Base-by-base conservation (phyloP, 139 green algal genomes). In the Tetraselmis chui region DNA sequence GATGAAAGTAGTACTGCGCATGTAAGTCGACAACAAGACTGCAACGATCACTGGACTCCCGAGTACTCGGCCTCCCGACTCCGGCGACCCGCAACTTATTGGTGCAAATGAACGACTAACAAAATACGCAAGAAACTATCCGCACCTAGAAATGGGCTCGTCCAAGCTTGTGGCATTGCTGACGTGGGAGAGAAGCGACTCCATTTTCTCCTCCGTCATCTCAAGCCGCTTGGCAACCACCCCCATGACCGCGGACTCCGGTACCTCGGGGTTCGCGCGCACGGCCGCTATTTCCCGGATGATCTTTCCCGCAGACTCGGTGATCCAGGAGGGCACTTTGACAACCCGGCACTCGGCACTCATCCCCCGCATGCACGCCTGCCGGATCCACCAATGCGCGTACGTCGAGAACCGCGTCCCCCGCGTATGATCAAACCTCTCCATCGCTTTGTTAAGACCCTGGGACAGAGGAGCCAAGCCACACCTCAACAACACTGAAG, bases 381-480 rank as follows among this genome's bases (percentile, higher is more conserved):
- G 96, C 1, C 94, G 86, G 84, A 99, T 98, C 96, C 96, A 99
- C 96, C 95, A 99, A 82, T 98, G 92, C 18, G 93, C 96, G 84
- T 99, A 99, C 1, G 96, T 99, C 31, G 90, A 95, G 84, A 99
- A 97, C 84, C 97, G 96, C 91, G 96, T 98, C 30, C 96, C 96
- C 76, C 93, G 93, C 78, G 75, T 79, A 5, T 88, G 80, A 78
- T 99, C 95, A 88, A 98, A 99, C 89, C 93, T 67, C 11, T 67
- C 5, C 45, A 67, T 67, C 45, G 45, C 45, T 29, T 90, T 97
- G 83, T 98, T 94, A 32, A 98, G 89, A 75, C 92, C 93, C 29
- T 85, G 83, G 30, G 92, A 74, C 30, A 99, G 90, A 11, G 96
- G 96, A 1, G 91, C 76, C 76, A 95, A 91, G 76, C 96, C 96